Evolutionary conservation across 78 protist species (phyloP).

Genomic region (Polysphondylium violaceum): DNA sequence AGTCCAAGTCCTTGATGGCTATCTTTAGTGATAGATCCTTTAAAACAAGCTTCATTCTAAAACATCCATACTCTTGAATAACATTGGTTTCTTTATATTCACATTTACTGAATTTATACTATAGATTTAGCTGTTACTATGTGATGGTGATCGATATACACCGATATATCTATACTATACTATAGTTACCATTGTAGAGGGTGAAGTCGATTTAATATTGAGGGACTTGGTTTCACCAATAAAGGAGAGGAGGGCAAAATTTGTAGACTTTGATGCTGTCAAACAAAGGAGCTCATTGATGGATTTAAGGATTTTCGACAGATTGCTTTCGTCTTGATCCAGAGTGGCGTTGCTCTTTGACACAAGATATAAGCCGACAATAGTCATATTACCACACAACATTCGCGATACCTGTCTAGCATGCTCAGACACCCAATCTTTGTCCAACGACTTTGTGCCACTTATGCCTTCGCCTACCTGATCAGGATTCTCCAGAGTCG

Average conservation of each 20-base stretch:
- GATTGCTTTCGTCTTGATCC: background rate
- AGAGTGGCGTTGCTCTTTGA: background rate
- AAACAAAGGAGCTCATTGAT: too few species aligned
- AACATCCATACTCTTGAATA: too few species aligned
- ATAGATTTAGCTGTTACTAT: background rate
- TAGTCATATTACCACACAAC: constrained; percentile 36
- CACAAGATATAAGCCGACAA: constrained; percentile 20
- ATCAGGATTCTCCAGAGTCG: too few species aligned
- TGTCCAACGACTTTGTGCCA: background rate
- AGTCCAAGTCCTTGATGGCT: background rate
- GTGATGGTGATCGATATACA: too few species aligned
- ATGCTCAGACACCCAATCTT: constrained; percentile 41
- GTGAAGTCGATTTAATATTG: background rate
- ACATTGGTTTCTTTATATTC: background rate
- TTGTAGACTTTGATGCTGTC: background rate
- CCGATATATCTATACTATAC: too few species aligned
- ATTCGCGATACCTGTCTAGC: constrained; percentile 8
- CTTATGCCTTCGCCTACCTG: too few species aligned
- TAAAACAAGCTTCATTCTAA: background rate
- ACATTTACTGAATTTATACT: background rate
- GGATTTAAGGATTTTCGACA: constrained; percentile 1
- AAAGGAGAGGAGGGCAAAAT: background rate
- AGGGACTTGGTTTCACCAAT: background rate
- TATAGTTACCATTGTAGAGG: background rate
- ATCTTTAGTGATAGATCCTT: background rate